Evolutionary conservation across 441 rosid genomes (phyloP).

Genomic region (Populus trichocarpa): DNA sequence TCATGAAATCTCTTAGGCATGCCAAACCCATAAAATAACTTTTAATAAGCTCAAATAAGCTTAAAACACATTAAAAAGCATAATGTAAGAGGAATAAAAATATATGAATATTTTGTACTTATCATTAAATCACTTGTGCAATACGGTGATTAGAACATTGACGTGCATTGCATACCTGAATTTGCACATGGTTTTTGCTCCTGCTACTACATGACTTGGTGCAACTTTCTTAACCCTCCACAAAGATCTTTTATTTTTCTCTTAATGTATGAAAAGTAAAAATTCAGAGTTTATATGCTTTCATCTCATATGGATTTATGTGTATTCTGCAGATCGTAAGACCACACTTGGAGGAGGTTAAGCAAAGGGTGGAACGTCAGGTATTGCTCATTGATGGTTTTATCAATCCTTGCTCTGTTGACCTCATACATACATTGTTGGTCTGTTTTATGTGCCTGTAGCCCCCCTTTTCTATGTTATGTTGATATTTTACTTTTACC

Average conservation of each 20-base stretch:
- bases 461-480: not conserved
- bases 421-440: not conserved
- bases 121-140: not conserved
- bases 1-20: no score
- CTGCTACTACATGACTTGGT: not conserved
- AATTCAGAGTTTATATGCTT: not conserved
- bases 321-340: constrained; percentile 57
- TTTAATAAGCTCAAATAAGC: no score
- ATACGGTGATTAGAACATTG: not conserved
- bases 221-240: not conserved
- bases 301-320: constrained; percentile 1
- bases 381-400: constrained; percentile 28
- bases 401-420: not conserved
- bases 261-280: not conserved
- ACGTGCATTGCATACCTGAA: not conserved
- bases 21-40: no score
- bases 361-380: constrained; percentile 47
- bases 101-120: no score
- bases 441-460: not conserved
- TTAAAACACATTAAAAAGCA: no score
- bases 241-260: not conserved
- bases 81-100: no score
- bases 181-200: not conserved
- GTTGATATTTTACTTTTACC: not conserved
- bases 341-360: constrained; percentile 61